Evolutionary conservation across 495 filamentous ascomycete genomes (phyloP), one percentile per base, ranked within the genome.

Genomic region (Platismatia glauca): DNA sequence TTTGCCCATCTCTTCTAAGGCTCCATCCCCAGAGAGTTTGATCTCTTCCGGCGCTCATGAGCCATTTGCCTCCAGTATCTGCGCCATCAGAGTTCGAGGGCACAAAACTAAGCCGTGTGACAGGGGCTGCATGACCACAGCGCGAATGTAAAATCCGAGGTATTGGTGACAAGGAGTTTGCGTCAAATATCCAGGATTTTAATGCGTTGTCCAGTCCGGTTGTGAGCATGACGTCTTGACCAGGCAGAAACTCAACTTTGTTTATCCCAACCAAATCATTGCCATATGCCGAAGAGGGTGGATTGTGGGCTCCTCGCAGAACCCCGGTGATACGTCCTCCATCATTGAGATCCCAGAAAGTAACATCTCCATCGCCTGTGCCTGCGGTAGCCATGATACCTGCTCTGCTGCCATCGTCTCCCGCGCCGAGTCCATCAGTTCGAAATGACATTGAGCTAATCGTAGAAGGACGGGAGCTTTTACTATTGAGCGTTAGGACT

Each of bases 1-100:
- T 95, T 73, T 97, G 95, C 39, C 91, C 92, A 72, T 99, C 94
- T 63, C 90, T 87, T 41, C 95, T 87, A 65, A 97, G 74, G 79
- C 92, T 97, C 81, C 94, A 93, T 20, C 88, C 92, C 92, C 95
- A 96, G 16, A 97, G 77, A 74, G 89, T 95, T 63, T 89, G 80
- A 71, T 97, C 94, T 69, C 84, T 80, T 57, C 89, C 90, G 59
- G 87, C 89, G 69, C 90, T 96, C 55, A 99, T 79, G 33, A 99
- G 77, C 92, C 95, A 99, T 74, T 99, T 97, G 2, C 91, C 91
- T 39, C 81, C 82, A 57, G 83, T 85, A 68, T 95, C 91, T n/a
- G 90, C 83, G 11, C 90, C 91, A 68, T 96, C 92, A 7, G 93
- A 90, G 55, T 90, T 84, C 3, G 88, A 78, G 9, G 95, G 93